phyloP scores from a whole-genome alignment of 768 basidiomycete species.

The Leccinum arenicola region DNA sequence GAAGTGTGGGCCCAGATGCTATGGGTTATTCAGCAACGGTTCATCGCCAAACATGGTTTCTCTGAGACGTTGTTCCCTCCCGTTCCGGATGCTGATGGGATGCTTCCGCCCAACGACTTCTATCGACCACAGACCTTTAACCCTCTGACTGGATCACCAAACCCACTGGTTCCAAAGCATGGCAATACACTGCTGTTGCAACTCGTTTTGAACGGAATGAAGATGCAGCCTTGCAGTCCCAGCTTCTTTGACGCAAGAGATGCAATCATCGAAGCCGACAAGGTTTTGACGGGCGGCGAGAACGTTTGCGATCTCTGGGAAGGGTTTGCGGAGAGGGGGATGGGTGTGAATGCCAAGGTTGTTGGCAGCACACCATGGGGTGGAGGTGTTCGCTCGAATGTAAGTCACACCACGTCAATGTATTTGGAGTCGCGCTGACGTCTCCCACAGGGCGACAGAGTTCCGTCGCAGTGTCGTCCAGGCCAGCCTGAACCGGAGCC shows the following conservation, averaged over 20 bases:
- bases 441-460: conserved; percentile 34
- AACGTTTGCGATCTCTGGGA: conserved; percentile 88
- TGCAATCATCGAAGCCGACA: conserved; percentile 89
- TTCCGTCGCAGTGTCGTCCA: conserved; percentile 41
- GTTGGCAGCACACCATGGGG: conserved; percentile 87
- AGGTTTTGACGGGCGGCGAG: conserved; percentile 87
- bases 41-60: conserved; percentile 85
- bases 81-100: conserved; percentile 57
- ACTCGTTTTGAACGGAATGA: conserved; percentile 90
- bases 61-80: conserved; percentile 81
- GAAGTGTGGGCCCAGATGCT: conserved; percentile 96
- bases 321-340: conserved; percentile 78
- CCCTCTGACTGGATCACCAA: conserved; percentile 25
- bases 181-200: conserved; percentile 86
- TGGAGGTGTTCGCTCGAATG: conserved; percentile 79
- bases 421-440: neutral
- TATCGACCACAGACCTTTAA: conserved; percentile 48
- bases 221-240: conserved; percentile 90
- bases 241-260: conserved; percentile 87
- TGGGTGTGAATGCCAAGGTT: conserved; percentile 76
- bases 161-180: conserved; percentile 77
- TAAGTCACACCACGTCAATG: conserved; percentile 20
- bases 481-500: conserved; percentile 20
- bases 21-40: conserved; percentile 70
- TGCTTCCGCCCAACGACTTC: conserved; percentile 63